Conservation (phyloP, 73 alveolate species). For the Tetrahymena thermophila region DNA sequence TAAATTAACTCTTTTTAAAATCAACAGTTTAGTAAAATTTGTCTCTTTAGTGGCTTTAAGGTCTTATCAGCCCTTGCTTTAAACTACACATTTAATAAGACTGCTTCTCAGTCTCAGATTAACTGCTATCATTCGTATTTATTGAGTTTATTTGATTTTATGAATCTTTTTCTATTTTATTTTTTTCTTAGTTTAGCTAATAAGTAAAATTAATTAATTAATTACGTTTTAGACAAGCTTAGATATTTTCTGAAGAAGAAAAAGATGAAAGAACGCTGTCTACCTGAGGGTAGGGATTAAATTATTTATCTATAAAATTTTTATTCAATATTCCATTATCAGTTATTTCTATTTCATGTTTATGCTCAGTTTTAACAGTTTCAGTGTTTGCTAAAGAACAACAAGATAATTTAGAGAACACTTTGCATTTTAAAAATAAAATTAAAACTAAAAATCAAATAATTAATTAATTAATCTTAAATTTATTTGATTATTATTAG, state of each 20-base stretch:
- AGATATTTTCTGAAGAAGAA: background rate
- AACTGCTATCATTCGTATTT: background rate
- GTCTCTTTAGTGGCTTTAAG: background rate
- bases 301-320: background rate
- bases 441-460: background rate
- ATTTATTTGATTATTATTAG: too few species aligned
- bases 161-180: background rate
- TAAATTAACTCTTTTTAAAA: background rate
- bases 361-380: background rate
- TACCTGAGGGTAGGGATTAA: background rate
- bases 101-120: background rate
- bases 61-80: background rate
- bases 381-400: background rate
- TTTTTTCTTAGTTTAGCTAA: background rate
- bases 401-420: background rate
- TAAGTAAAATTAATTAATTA: background rate
- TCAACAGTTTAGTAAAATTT: background rate
- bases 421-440: background rate
- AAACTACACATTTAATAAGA: background rate
- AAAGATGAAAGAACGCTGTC: background rate
- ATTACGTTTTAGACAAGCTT: background rate
- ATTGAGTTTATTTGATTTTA: background rate
- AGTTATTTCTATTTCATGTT: background rate
- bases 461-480: background rate
- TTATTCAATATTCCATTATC: background rate